Percentiles rank a stretch among this genome's conserved stretches.
These are phyloP conservation scores for Kernera saxatilis DNA, from an alignment of 345 rosid genomes.

Conservation along the genomic window DNA sequence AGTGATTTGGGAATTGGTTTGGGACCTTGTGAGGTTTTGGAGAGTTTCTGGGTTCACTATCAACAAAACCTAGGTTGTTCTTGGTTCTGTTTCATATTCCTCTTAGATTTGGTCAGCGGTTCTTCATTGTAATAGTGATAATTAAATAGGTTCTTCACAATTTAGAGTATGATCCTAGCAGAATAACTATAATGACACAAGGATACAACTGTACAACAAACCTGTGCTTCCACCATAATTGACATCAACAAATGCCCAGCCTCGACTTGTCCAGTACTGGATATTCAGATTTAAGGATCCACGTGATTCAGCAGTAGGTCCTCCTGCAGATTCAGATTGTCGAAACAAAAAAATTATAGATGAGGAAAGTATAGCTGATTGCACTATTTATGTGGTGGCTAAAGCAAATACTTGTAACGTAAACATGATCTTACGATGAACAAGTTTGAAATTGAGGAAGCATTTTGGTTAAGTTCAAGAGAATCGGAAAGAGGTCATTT, in stretches of 20 bases:
- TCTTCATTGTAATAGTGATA: too few species aligned
- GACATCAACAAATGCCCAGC: conserved; percentile 97
- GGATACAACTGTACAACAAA: conserved; percentile 30
- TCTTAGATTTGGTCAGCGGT: too few species aligned
- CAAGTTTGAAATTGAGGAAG: background rate
- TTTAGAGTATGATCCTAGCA: background rate
- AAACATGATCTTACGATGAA: background rate
- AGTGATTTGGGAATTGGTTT: too few species aligned
- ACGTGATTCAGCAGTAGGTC: conserved; percentile 80
- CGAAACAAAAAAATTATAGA: background rate
- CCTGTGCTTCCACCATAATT: conserved; percentile 99
- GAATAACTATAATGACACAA: background rate
- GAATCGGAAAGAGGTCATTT: background rate
- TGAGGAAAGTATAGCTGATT: background rate
- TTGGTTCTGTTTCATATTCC: too few species aligned
- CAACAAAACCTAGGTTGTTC: too few species aligned
- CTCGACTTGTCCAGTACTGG: conserved; percentile 98
- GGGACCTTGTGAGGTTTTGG: too few species aligned
- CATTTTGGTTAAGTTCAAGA: background rate
- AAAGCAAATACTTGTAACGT: background rate
- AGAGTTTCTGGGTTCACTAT: too few species aligned
- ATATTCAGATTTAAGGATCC: conserved; percentile 65
- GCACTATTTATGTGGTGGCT: background rate
- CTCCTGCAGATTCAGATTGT: conserved; percentile 52
- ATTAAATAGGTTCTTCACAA: too few species aligned